Evolutionary conservation across 2,329 filamentous ascomycete genomes (phyloP).

Genomic region (Emericellopsis atlantica): DNA sequence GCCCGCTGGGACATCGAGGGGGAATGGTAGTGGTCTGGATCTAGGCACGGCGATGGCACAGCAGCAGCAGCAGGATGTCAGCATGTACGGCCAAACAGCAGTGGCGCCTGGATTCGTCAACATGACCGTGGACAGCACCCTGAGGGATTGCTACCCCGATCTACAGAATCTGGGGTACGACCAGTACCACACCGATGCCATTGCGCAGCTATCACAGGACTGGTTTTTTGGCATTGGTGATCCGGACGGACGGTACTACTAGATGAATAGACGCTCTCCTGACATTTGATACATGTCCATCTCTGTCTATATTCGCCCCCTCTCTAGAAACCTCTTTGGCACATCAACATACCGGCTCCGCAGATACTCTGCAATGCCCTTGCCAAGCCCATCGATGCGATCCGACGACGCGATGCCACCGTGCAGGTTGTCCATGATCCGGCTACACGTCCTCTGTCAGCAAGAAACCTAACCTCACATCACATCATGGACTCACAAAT

Average conservation of each 20-base stretch:
- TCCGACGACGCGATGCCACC: conserved; percentile 26
- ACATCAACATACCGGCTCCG: conserved; percentile 29
- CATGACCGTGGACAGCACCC: conserved; percentile 22
- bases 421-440: conserved; percentile 30
- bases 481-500: conserved; percentile 9
- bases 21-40: background rate
- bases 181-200: conserved; percentile 10
- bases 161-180: conserved; percentile 10
- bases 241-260: background rate
- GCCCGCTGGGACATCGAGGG: background rate
- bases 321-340: conserved; percentile 26
- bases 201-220: conserved; percentile 10
- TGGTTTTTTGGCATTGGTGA: conserved; percentile 8
- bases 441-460: conserved; percentile 4
- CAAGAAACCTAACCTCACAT: conserved; percentile 9
- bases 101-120: conserved; percentile 6
- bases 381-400: conserved; percentile 30
- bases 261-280: background rate
- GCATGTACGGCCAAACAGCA: background rate
- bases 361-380: conserved; percentile 31
- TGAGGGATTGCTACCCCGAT: conserved; percentile 6
- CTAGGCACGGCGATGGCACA: background rate
- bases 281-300: too few species aligned
- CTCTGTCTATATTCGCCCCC: conserved; percentile 16
- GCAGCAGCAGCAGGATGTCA: background rate